Base-by-base conservation (phyloP, 768 basidiomycete genomes). In the Hydnomerulius pinastri region DNA sequence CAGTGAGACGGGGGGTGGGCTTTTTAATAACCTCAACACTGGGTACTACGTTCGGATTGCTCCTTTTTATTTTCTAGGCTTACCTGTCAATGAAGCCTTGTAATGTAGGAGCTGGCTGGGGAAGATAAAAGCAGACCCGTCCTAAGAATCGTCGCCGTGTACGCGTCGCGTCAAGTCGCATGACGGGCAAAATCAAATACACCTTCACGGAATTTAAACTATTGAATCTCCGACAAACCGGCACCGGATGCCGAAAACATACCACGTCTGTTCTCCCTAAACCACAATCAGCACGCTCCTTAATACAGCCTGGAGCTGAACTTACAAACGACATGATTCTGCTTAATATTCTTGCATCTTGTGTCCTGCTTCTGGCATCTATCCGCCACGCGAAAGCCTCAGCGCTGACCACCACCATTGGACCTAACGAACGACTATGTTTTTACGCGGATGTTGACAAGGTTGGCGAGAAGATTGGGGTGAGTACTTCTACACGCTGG, bases 371-470 rank as follows among this genome's bases (percentile, higher is more conserved):
- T 50, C 60, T 68, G 15, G 57, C 62, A 12, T 55, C 62, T 5
- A 17, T 77, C 12, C 73, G 52, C 46, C 67, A 69, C 6, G 69
- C 70, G 29, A 67, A 66, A 21, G 83, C 81, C 11, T 80, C 87
- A 1, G 90, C 92, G 1, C 71, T 96, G 33, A 93, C 92, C 7
- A 94, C 91, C 3, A 69, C 83, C 18, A 84, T 93, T 54, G 71
- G 79, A 13, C 82, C 90, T 1, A 92, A 91, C 58, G 87, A 92
- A 61, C 77, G 89, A 29, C 68, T 89, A 59, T 99, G 97, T 71
- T 98, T 97, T 71, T 98, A 90, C 61, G 91, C 93, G 6, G 92
- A 95, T 65, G 95, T 96, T 18, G 97, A 99, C 76, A 96, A 95
- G 76, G 84, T 81, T 1, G 91, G 92, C 49, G 89, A 93, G 76